These are phyloP conservation scores for Boletus pseudopeckii DNA, from an alignment of 768 basidiomycete species.

Conservation along the genomic window DNA sequence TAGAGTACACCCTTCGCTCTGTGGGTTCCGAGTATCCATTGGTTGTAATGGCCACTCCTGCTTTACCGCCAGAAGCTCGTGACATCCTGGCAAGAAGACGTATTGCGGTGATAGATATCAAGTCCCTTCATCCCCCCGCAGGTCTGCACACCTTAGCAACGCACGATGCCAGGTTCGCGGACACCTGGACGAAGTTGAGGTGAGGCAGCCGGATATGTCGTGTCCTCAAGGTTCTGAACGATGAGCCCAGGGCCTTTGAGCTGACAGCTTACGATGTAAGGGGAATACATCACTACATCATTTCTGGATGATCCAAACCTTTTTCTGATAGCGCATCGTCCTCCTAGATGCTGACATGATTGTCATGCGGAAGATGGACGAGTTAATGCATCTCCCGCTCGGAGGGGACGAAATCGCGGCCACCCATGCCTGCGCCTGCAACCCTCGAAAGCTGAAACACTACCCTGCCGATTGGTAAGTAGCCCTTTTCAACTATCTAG, in stretches of 20 bases:
- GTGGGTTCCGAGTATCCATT: constrained; percentile 69
- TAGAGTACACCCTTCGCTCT: constrained; percentile 48
- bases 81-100: constrained; percentile 49
- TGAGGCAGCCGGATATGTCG: constrained; percentile 20
- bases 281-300: constrained; percentile 4
- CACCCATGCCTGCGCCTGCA: constrained; percentile 89
- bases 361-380: constrained; percentile 79
- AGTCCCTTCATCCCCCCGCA: constrained; percentile 50
- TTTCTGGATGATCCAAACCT: neutral
- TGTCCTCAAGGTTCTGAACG: constrained; percentile 21
- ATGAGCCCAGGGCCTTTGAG: constrained; percentile 51
- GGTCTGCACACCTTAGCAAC: constrained; percentile 34
- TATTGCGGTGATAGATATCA: constrained; percentile 58
- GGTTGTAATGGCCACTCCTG: constrained; percentile 70
- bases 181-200: constrained; percentile 66
- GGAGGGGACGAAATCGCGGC: constrained; percentile 78
- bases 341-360: constrained; percentile 90
- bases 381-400: constrained; percentile 53
- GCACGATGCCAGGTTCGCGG: constrained; percentile 49
- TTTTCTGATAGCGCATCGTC: constrained; percentile 57
- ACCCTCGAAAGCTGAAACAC: constrained; percentile 77
- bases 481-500: neutral
- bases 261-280: constrained; percentile 63
- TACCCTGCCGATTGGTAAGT: constrained; percentile 86
- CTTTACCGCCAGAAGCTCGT: constrained; percentile 48